Conservation (phyloP, 2,329 filamentous ascomycete genomes). For the Dothiorella sarmentorum region DNA sequence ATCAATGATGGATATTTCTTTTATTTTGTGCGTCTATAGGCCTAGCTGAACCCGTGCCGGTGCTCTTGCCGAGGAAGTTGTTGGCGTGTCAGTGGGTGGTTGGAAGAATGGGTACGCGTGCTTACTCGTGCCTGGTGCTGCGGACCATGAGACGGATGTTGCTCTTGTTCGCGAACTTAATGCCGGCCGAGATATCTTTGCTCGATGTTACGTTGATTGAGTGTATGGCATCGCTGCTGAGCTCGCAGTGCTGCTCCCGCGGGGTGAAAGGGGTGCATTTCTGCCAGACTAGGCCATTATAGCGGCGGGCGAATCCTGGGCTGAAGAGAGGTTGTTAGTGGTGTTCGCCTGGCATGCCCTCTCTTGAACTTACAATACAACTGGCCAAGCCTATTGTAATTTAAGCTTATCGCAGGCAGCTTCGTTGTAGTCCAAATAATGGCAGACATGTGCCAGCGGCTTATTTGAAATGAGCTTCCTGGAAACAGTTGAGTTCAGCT, state of each 20-base stretch:
- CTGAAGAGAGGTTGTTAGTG: background rate
- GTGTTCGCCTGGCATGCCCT: background rate
- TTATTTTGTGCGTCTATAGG: conserved; percentile 38
- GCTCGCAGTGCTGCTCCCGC: background rate
- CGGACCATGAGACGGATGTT: conserved; percentile 35
- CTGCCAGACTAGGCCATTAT: conserved; percentile 5
- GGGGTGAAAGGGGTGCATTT: conserved; percentile 12
- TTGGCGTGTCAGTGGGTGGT: conserved; percentile 23
- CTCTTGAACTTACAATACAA: background rate
- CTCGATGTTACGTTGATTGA: background rate
- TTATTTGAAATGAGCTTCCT: conserved; percentile 43
- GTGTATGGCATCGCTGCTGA: background rate
- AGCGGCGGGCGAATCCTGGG: background rate
- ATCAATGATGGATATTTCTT: conserved; percentile 28
- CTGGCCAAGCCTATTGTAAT: conserved; percentile 26
- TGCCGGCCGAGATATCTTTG: conserved; percentile 22
- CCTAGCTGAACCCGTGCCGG: conserved; percentile 32
- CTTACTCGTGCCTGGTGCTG: conserved; percentile 38
- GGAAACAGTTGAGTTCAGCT: conserved; percentile 45
- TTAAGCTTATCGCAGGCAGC: conserved; percentile 21
- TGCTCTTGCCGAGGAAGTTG: conserved; percentile 31
- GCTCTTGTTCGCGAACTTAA: conserved; percentile 30
- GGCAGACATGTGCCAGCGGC: conserved; percentile 48
- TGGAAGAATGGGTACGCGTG: conserved; percentile 21
- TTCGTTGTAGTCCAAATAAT: conserved; percentile 36